phyloP scores from a whole-genome alignment of 1,284 basidiomycete species.

The Waitea zeae region DNA sequence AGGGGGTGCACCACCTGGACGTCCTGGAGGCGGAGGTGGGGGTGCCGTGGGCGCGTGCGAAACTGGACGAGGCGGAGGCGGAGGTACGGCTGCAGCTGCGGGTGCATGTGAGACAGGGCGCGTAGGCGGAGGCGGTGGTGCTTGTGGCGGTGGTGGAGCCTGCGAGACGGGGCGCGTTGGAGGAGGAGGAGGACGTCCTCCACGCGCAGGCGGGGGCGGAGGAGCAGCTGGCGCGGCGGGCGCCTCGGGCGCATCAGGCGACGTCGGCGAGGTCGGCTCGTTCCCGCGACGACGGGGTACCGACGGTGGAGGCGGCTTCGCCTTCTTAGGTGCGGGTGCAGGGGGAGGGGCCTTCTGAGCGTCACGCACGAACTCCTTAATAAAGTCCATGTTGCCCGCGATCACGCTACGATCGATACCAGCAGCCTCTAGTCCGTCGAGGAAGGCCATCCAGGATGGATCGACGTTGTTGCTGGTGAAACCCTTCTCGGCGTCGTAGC shows the following conservation, averaged over 20 bases:
- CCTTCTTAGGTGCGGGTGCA: constrained; percentile 20
- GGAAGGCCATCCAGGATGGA: constrained; percentile 74
- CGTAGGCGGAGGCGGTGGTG: constrained; percentile 8
- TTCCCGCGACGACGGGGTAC: constrained; percentile 23
- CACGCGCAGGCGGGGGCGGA: constrained; percentile 7
- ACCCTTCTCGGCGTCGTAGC: constrained; percentile 75
- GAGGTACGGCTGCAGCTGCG: constrained; percentile 18
- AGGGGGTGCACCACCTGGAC: constrained; percentile 11
- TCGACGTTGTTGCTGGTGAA: constrained; percentile 86
- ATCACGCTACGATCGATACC: constrained; percentile 55
- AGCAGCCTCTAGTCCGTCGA: constrained; percentile 52
- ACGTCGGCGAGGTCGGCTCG: constrained; percentile 14
- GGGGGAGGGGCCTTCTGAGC: constrained; percentile 20
- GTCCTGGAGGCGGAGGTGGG: constrained; percentile 14
- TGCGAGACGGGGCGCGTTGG: constrained; percentile 9
- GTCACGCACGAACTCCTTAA: constrained; percentile 68
- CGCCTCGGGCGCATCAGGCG: constrained; percentile 8
- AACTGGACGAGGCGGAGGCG: constrained; percentile 12
- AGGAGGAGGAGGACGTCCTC: constrained; percentile 12
- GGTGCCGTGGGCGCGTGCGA: constrained; percentile 17
- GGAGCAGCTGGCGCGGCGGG: constrained; percentile 7
- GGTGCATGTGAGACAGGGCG: constrained; percentile 11
- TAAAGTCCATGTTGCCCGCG: constrained; percentile 73
- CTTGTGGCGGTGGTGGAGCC: constrained; percentile 12
- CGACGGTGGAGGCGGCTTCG: constrained; percentile 27